Evolutionary conservation across 2,329 filamentous ascomycete species (phyloP), one percentile per base, ranked within the genome.

Genomic region (Mollisia scopiformis): DNA sequence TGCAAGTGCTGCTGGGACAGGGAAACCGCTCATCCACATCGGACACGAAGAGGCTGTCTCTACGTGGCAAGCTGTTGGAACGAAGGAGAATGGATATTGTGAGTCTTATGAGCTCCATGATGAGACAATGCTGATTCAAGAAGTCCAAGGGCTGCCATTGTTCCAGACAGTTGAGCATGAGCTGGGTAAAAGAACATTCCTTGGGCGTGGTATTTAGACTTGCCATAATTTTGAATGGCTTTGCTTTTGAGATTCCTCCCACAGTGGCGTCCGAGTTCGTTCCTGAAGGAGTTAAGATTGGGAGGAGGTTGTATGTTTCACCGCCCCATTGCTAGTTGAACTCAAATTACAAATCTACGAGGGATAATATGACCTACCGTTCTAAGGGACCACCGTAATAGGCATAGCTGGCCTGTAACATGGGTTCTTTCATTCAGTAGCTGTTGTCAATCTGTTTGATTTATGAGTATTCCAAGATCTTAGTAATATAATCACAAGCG

Each of bases 11-110:
- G 82, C 74, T 0, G 88, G 88, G 0, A 78, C 84, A 2, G 88
- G 88, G 1, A 81, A 82, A 2, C 74, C 80, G 70, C 88, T 88
- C 0, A 77, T 89, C 33, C 86, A 87, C 72, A 88, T 92, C 67
- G 78, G 80, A 2, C 83, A 89, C 0, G 84, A 85, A 47, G 88
- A 92, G 69, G 89, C 89, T 1, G 76, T 74, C 16, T 88, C 82
- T 65, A 92, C 89, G 0, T 86, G 84, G 69, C 86, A 88, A 74
- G 81, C 84, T 77, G 46, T 91, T 5, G 88, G 89, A 0, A 82
- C 78, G 0, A 77, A 81, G 8, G 62, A 58, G 11, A 66, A 57
- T 53, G 64, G 64, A 13, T 64, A 64, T 39, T 66, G 61, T 66
- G 49, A 63, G 61, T 55, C 16, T 13, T 58, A 58, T 64, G 43